These are phyloP conservation scores for Dictyostelium capitatum DNA, from an alignment of 78 protist species.

Conservation along the genomic window DNA sequence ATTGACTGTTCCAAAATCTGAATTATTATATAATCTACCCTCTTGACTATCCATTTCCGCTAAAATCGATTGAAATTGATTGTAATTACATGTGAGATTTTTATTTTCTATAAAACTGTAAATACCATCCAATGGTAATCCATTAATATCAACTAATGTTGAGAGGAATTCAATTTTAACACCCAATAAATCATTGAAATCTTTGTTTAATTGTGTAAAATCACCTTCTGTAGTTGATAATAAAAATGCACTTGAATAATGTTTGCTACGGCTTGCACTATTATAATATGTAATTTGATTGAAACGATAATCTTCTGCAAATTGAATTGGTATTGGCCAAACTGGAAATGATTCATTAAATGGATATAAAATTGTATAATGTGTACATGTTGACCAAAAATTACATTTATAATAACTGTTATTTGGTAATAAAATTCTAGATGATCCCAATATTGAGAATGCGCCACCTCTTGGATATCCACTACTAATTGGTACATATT, in stretches of 20 bases:
- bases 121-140: slow-evolving; percentile 36
- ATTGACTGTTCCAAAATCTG: slow-evolving; percentile 4
- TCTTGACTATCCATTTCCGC: not conserved
- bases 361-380: slow-evolving; percentile 23
- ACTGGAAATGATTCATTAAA: slow-evolving; percentile 15
- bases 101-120: not conserved
- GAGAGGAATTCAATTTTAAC: slow-evolving; percentile 18
- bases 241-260: slow-evolving; percentile 47
- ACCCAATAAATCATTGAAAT: not conserved
- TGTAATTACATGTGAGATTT: slow-evolving; percentile 11
- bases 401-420: not conserved
- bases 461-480: slow-evolving; percentile 27
- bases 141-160: slow-evolving; percentile 23
- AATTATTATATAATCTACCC: not conserved
- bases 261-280: not conserved
- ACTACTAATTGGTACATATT: not conserved
- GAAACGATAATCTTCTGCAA: slow-evolving; percentile 2
- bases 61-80: not conserved
- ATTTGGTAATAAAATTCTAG: slow-evolving; percentile 44
- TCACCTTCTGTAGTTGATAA: slow-evolving; percentile 24
- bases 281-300: not conserved
- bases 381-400: slow-evolving; percentile 14
- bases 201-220: not conserved
- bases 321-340: slow-evolving; percentile 62
- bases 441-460: slow-evolving; percentile 9